These are phyloP conservation scores for Umbelopsis sp. DNA, from an alignment of 192 early-diverging fungal genomes.

Conservation along the genomic window DNA sequence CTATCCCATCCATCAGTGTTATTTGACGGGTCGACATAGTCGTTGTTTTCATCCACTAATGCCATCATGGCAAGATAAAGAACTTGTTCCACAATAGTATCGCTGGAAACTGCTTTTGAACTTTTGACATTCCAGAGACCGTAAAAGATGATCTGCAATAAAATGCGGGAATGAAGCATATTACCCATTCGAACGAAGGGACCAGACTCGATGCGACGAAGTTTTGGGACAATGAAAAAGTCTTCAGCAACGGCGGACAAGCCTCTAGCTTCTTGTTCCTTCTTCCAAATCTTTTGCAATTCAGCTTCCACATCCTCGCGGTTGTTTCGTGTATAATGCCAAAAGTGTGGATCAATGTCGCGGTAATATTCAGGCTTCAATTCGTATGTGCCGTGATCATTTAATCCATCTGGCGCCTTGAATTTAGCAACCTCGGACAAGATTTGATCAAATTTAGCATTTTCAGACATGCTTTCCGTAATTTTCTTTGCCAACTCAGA, in stretches of 20 bases:
- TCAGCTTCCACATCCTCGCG: slow-evolving; percentile 86
- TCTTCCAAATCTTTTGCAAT: slow-evolving; percentile 50
- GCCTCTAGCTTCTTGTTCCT: slow-evolving; percentile 24
- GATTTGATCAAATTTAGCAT: slow-evolving; percentile 76
- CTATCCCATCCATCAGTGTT: slow-evolving; percentile 3
- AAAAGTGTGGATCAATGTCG: slow-evolving; percentile 93
- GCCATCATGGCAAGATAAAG: slow-evolving; percentile 82
- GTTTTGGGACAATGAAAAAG: slow-evolving; percentile 51
- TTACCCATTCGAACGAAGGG: slow-evolving; percentile 73
- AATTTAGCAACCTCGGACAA: slow-evolving; percentile 78
- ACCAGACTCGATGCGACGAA: slow-evolving; percentile 56
- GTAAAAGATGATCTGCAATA: slow-evolving; percentile 80
- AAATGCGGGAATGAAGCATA: slow-evolving; percentile 70
- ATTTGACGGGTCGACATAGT: slow-evolving; percentile 24
- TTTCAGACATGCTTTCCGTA: slow-evolving; percentile 74
- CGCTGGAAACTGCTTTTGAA: slow-evolving; percentile 36
- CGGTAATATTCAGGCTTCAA: slow-evolving; percentile 84
- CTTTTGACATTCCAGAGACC: slow-evolving; percentile 71
- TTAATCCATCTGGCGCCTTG: slow-evolving; percentile 74
- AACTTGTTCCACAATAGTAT: slow-evolving; percentile 79
- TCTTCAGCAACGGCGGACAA: slow-evolving; percentile 32
- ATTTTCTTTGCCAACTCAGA: slow-evolving; percentile 84
- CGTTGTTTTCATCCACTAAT: slow-evolving; percentile 59
- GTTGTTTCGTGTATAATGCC: slow-evolving; percentile 90
- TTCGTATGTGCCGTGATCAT: slow-evolving; percentile 90